phyloP scores from a whole-genome alignment of 2,329 filamentous ascomycete genomes.

The Microdochium trichocladiopsis region DNA sequence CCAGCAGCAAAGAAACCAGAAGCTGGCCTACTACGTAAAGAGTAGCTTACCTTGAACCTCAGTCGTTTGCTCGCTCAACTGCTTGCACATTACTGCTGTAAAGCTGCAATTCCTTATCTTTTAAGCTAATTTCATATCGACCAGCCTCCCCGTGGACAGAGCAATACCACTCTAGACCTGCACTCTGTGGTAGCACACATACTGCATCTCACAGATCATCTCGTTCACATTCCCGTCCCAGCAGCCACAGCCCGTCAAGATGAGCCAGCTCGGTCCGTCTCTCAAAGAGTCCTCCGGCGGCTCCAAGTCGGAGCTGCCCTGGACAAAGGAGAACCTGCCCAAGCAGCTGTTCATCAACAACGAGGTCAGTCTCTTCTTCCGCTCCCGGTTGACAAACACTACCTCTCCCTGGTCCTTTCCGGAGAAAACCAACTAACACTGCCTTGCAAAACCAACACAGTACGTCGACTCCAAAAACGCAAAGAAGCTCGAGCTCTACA shows the following conservation, averaged over 20 bases:
- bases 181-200: no score
- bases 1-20: no score
- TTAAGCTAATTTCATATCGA: no score
- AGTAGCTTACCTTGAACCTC: no score
- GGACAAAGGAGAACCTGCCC: slow-evolving; percentile 22
- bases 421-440: background rate
- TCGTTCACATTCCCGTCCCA: no score
- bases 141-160: no score
- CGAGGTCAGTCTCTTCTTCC: slow-evolving; percentile 14
- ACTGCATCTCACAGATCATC: no score
- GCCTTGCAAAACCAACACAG: slow-evolving; percentile 7
- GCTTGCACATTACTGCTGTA: no score
- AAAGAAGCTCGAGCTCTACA: slow-evolving; percentile 39
- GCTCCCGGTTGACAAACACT: background rate
- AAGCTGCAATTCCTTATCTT: no score
- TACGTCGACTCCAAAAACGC: slow-evolving; percentile 31
- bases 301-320: slow-evolving; percentile 10
- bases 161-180: no score
- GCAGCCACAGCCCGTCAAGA: background rate
- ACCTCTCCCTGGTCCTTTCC: background rate
- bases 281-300: slow-evolving; percentile 7
- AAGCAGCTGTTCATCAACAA: slow-evolving; percentile 31
- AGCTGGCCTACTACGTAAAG: no score
- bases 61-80: no score
- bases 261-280: slow-evolving; percentile 9